Conservation (phyloP, 192 early-diverging fungal genomes). For the Paraglomus brasilianum region DNA sequence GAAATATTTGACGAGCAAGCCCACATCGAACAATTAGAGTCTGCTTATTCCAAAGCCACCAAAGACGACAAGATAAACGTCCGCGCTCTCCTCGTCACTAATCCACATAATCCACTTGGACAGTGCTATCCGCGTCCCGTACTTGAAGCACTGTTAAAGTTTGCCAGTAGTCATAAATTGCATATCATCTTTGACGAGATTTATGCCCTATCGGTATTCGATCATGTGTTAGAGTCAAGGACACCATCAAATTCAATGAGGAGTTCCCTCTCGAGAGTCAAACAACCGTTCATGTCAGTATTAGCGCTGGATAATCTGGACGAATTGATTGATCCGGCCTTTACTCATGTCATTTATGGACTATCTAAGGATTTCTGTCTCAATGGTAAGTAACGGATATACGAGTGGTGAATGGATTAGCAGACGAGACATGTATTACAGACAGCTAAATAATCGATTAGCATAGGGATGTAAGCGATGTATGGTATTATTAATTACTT, state of each 20-base stretch:
- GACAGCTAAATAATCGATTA: too few species aligned
- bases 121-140: constrained; percentile 53
- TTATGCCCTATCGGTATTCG: constrained; percentile 70
- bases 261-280: constrained; percentile 30
- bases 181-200: constrained; percentile 80
- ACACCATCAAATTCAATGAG: constrained; percentile 22
- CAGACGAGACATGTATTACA: too few species aligned
- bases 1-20: constrained; percentile 38
- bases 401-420: neutral
- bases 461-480: too few species aligned
- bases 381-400: neutral
- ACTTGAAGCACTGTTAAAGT: constrained; percentile 56
- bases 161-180: constrained; percentile 60
- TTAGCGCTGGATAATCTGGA: constrained; percentile 57
- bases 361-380: constrained; percentile 63
- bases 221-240: constrained; percentile 28
- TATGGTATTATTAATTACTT: too few species aligned
- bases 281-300: constrained; percentile 61
- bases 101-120: constrained; percentile 75
- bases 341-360: constrained; percentile 72
- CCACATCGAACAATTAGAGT: constrained; percentile 48
- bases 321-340: constrained; percentile 57
- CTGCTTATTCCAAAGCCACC: constrained; percentile 44
- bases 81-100: constrained; percentile 64
- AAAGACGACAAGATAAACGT: constrained; percentile 45